Base-by-base conservation (phyloP, 441 rosid genomes). In the Viola pubescens region DNA sequence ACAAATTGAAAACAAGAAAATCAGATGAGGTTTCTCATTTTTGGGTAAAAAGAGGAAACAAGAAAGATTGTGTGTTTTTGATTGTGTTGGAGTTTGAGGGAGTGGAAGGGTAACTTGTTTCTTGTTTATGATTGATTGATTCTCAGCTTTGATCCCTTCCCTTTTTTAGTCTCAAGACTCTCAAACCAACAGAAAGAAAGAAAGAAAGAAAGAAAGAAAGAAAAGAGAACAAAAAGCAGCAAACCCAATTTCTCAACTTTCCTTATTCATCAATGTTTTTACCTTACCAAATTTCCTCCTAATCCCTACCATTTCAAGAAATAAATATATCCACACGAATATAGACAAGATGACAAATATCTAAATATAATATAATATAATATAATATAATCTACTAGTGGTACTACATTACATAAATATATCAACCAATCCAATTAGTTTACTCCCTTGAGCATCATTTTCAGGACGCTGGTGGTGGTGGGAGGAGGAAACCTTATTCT, bases 251-350 rank as follows among this genome's bases (percentile, higher is more conserved):
- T 61, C 14, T 12, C 54, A 63, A 37, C 50, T 69, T 73, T 77
- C 77, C 77, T 53, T 60, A 63, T 67, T 60, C 64, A 70, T 77
- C 60, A 58, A 16, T 38, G 19, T 12, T 14, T 4, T 48, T 11
- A 42, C 47, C 43, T 4, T 7, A 2, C 19, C 43, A 0, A 11
- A 10, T 4, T 8, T 58, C 56, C 47, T 59, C 56, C 48, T 63
- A 52, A 40, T 59, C 71, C 51, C 58, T n/a, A 38, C 73, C 43
- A 68, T 59, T 45, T 54, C 49, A 65, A 70, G 77, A 54, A 73
- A 73, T 60, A 34, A 39, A 1, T 43, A 41, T 38, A 34, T 53
- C 39, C 13, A 47, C 49, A 6, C 4, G 37, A 7, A 7, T 26
- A 10, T 9, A 19, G 4, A 14, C 12, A 12, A 19, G 4, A 14